Evolutionary conservation across 2,329 filamentous ascomycete genomes (phyloP).

Genomic region (Nannizzia gypsea): DNA sequence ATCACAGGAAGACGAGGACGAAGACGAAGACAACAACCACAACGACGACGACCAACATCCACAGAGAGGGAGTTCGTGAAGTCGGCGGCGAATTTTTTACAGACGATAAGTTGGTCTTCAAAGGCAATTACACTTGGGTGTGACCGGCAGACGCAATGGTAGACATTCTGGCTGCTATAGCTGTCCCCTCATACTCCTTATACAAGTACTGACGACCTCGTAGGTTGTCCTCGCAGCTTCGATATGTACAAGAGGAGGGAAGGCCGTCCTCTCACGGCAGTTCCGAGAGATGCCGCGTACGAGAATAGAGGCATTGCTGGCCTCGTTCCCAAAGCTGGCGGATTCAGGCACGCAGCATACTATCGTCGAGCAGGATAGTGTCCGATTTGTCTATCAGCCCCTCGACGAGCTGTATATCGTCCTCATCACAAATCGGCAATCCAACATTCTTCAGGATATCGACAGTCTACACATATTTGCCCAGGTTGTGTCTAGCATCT

Average conservation of each 20-base stretch:
- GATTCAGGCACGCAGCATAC: constrained; percentile 95
- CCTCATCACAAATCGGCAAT: constrained; percentile 97
- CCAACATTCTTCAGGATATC: constrained; percentile 98
- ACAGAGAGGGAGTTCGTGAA: neutral
- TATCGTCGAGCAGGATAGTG: constrained; percentile 97
- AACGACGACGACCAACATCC: neutral
- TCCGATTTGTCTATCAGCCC: constrained; percentile 98
- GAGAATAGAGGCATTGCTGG: constrained; percentile 88
- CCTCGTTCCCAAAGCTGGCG: constrained; percentile 94
- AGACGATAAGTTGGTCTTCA: neutral
- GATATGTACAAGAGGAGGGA: constrained; percentile 96
- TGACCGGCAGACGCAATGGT: constrained; percentile 20
- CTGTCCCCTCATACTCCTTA: constrained; percentile 10
- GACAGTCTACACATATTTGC: constrained; percentile 96
- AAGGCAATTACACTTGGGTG: neutral
- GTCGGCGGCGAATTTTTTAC: neutral
- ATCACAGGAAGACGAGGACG: neutral
- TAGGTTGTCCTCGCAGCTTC: constrained; percentile 97
- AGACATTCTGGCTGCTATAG: constrained; percentile 5
- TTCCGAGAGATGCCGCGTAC: constrained; percentile 97
- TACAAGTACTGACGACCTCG: constrained; percentile 6
- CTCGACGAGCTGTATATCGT: constrained; percentile 99
- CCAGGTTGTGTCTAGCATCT: constrained; percentile 92
- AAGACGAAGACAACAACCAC: neutral
- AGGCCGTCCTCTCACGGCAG: constrained; percentile 93